Percentiles rank a stretch among this genome's conserved stretches.
phyloP scores from a whole-genome alignment of 2,329 filamentous ascomycete species.

The Pseudocercospora fuligena region DNA sequence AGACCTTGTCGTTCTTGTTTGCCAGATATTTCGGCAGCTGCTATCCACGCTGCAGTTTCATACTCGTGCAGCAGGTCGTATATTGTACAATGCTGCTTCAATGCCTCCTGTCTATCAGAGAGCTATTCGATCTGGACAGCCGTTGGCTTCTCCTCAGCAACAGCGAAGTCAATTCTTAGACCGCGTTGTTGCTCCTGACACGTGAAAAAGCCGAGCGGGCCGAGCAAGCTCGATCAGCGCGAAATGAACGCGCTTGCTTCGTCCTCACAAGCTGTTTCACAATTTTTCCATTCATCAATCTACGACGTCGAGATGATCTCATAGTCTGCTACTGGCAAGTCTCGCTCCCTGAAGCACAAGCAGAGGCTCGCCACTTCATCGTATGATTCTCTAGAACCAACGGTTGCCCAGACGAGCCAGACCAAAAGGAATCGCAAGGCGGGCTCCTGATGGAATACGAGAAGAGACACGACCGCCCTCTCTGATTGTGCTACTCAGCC shows the following conservation, averaged over 20 bases:
- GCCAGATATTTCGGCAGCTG: background rate
- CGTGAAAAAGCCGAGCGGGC: background rate
- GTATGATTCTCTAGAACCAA: background rate
- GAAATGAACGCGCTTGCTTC: constrained; percentile 3
- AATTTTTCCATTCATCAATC: background rate
- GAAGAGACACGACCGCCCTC: background rate
- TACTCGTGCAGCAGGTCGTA: background rate
- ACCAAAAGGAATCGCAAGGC: background rate
- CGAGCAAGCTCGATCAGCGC: background rate
- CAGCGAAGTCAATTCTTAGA: background rate
- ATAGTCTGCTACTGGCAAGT: no score
- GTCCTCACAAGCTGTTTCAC: background rate
- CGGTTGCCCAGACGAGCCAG: background rate
- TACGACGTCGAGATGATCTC: background rate
- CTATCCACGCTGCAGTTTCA: background rate
- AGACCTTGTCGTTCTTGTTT: background rate
- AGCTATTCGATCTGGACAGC: background rate
- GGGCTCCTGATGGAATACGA: background rate
- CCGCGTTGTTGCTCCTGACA: constrained; percentile 3
- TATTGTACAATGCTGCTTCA: background rate
- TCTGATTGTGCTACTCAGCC: background rate
- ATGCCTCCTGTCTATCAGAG: background rate
- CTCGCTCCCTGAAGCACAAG: background rate
- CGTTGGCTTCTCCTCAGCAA: constrained; percentile 9
- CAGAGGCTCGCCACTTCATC: background rate